Evolutionary conservation across 768 basidiomycete species (phyloP).

Genomic region (Polyporus arcularius): DNA sequence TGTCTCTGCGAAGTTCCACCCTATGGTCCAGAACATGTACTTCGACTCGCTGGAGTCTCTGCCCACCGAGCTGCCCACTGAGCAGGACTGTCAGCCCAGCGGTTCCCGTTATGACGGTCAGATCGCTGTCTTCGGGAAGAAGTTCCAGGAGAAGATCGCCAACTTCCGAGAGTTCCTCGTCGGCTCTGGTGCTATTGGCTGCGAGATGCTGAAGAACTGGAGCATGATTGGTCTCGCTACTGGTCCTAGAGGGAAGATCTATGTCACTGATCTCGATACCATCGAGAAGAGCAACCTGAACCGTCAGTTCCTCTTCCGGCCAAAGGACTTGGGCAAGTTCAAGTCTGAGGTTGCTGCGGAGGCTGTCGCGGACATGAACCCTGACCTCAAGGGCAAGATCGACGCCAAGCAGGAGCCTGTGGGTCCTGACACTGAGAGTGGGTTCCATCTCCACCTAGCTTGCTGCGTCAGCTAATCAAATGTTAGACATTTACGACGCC

Average conservation of each 20-base stretch:
- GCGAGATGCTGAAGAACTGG: constrained; percentile 99
- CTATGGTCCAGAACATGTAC: constrained; percentile 92
- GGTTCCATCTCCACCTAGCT: constrained; percentile 31
- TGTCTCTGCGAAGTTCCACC: constrained; percentile 96
- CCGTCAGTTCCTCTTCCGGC: constrained; percentile 94
- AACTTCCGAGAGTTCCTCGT: constrained; percentile 95
- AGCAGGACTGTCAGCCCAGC: constrained; percentile 79
- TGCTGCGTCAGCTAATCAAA: constrained; percentile 15
- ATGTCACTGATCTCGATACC: constrained; percentile 96
- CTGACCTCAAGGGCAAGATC: constrained; percentile 84
- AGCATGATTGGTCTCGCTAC: constrained; percentile 95
- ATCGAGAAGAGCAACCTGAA: constrained; percentile 99
- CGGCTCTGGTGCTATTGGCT: constrained; percentile 98
- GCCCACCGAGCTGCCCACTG: constrained; percentile 72
- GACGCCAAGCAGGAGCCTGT: constrained; percentile 90
- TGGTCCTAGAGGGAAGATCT: constrained; percentile 75
- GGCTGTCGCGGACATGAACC: constrained; percentile 96
- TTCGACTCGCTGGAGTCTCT: constrained; percentile 97
- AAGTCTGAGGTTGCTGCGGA: constrained; percentile 92
- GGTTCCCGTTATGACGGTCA: constrained; percentile 91
- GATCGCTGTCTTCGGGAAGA: constrained; percentile 92
- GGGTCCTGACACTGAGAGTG: constrained; percentile 90
- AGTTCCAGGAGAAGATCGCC: constrained; percentile 89
- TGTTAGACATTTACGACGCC: constrained; percentile 81
- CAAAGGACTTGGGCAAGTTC: constrained; percentile 96